Percentiles rank a stretch among this genome's conserved stretches.
These are phyloP conservation scores for Rhodotorula sp. DNA, from an alignment of 1,284 basidiomycete species.

Conservation along the genomic window DNA sequence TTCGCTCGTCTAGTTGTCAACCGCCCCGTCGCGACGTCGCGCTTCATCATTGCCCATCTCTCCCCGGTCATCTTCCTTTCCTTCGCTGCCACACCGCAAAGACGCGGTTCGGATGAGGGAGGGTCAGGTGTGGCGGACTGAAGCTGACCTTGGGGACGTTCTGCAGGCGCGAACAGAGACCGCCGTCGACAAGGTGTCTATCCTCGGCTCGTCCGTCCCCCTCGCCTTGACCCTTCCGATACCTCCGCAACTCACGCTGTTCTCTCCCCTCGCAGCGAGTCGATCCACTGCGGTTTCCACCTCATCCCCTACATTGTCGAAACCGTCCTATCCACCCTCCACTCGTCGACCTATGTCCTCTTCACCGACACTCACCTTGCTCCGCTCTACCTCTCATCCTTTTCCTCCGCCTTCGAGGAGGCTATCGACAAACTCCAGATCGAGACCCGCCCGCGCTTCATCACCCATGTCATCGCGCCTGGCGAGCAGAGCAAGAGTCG, in stretches of 20 bases:
- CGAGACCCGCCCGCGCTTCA: constrained; percentile 62
- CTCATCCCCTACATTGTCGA: constrained; percentile 71
- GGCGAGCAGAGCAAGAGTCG: constrained; percentile 92
- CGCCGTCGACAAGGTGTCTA: constrained; percentile 61
- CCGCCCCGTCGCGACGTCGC: too few relatives aligned
- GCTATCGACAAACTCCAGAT: constrained; percentile 49
- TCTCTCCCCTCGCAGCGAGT: constrained; percentile 56
- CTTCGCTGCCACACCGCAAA: too few relatives aligned
- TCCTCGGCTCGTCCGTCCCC: constrained; percentile 59
- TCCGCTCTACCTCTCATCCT: constrained; percentile 66
- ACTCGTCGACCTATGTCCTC: constrained; percentile 86
- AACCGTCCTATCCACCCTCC: constrained; percentile 71
- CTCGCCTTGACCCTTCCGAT: background rate
- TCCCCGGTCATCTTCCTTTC: too few relatives aligned
- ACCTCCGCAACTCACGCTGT: background rate
- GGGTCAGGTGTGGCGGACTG: background rate
- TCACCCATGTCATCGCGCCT: constrained; percentile 77
- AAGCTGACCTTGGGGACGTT: background rate
- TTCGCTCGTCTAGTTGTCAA: too few relatives aligned
- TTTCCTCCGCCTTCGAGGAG: constrained; percentile 66
- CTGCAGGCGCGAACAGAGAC: constrained; percentile 32
- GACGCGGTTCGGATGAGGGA: background rate
- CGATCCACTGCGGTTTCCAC: constrained; percentile 90
- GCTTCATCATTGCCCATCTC: too few relatives aligned
- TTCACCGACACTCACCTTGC: constrained; percentile 91